Evolutionary conservation across 768 basidiomycete genomes (phyloP), one percentile per base, ranked within the genome.

Genomic region (Dacryopinax spathularia): DNA sequence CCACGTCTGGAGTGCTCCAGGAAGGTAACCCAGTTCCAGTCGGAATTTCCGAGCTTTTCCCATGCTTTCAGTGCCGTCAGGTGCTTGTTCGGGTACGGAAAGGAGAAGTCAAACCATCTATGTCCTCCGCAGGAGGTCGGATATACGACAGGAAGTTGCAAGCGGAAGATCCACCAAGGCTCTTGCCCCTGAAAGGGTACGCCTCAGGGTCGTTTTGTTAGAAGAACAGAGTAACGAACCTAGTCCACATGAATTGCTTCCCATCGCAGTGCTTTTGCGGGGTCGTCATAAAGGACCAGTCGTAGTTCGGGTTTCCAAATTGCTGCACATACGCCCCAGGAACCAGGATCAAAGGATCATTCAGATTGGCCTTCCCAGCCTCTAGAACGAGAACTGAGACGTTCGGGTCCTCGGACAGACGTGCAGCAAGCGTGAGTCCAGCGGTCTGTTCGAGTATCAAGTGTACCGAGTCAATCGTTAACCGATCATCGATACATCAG

Each of bases 161-260:
- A 4, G 68, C 68, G 0, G 80, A 80, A 62, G 72, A 77, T 1
- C 82, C 81, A 2, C 82, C 73, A 3, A 73, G 61, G 12, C 68
- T 68, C 62, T 72, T 73, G 0, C 72, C 73, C 36, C 72, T 68
- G 37, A 34, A 59, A 20, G 29, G 29, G 41, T 25, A 65, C 61
- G 9, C 63, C 60, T 25, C 2, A 29, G 18, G 39, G 5, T 22
- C 18, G 20, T 60, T 5, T 33, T 34, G 27, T 12, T 25, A 22
- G 34, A 60, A 16, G 12, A 16, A 61, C 39, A n/a, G 60, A 61
- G 35, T n/a, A 31, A 67, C 70, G 68, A 10, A 68, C 65, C 29
- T 70, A 64, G 44, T 70, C 66, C 34, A 68, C 69, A 59, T 72
- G 69, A 60, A 70, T 69, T 2, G 48, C 34, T 44, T 66, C 60